A percentile compares a stretch with the other conserved stretches of the same genome.
Conservation (phyloP, 139 green algal genomes). For the Chlamydomonas sp. region DNA sequence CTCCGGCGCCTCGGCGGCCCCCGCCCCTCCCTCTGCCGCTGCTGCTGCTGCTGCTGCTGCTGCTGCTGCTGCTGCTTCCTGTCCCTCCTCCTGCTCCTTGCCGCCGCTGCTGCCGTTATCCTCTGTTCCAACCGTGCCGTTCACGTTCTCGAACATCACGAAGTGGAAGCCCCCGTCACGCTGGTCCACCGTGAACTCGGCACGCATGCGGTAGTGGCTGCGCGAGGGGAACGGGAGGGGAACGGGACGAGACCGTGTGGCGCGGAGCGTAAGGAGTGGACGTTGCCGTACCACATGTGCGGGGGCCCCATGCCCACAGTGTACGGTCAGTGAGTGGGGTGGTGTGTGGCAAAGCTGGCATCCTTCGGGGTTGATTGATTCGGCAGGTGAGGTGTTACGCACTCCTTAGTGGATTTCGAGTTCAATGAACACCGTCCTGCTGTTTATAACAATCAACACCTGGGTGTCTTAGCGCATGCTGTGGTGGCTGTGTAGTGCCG, state of each 20-base stretch:
- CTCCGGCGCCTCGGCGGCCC: background rate
- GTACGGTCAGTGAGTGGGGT: too few species aligned
- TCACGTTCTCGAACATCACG: slow-evolving; percentile 44
- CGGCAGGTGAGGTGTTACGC: too few species aligned
- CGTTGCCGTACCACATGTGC: too few species aligned
- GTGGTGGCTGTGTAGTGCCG: too few species aligned
- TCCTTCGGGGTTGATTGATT: too few species aligned
- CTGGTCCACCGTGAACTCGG: slow-evolving; percentile 52
- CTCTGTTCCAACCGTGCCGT: background rate
- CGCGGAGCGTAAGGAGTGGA: slow-evolving; percentile 49
- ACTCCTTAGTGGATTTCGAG: too few species aligned
- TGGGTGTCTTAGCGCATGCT: too few species aligned
- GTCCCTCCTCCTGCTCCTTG: background rate
- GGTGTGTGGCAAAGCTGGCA: too few species aligned
- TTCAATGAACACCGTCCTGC: too few species aligned
- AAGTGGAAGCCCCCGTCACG: slow-evolving; percentile 14
- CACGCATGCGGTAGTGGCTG: slow-evolving; percentile 77
- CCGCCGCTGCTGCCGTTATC: background rate
- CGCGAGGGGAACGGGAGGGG: background rate
- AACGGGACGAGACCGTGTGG: background rate
- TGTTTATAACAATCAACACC: too few species aligned
- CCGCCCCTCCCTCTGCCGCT: background rate
- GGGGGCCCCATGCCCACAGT: too few species aligned
- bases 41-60: too few species aligned
- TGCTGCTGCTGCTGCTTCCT: background rate